These are phyloP conservation scores for Bimuria novae-zelandiae DNA, from an alignment of 2,329 filamentous ascomycete genomes.

Conservation along the genomic window DNA sequence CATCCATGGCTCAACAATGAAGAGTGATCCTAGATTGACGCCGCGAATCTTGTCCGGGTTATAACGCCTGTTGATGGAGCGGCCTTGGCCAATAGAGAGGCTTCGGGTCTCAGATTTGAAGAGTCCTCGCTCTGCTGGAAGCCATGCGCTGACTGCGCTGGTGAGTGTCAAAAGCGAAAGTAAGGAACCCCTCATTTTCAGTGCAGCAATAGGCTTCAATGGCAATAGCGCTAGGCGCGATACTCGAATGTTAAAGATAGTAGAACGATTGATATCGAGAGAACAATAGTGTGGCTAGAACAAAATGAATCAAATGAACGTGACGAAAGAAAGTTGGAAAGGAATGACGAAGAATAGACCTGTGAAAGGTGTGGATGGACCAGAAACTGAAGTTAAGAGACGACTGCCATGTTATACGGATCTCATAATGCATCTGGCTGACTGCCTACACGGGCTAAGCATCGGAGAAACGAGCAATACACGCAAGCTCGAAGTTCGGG, in stretches of 20 bases:
- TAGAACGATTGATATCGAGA: too few species aligned
- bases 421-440: not conserved
- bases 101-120: constrained; percentile 12
- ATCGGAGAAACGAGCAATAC: constrained; percentile 1
- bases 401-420: constrained; percentile 8
- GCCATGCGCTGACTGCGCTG: constrained; percentile 23
- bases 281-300: not conserved
- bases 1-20: constrained; percentile 62
- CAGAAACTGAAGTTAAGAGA: not conserved
- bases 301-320: not conserved
- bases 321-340: constrained; percentile 1
- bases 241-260: too few species aligned
- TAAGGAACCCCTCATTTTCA: constrained; percentile 15
- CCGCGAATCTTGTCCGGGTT: constrained; percentile 51
- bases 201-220: not conserved
- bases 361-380: not conserved
- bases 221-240: not conserved
- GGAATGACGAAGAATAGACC: constrained; percentile 4
- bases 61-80: constrained; percentile 17
- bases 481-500: too few species aligned
- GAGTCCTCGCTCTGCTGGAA: constrained; percentile 20
- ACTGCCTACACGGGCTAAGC: not conserved
- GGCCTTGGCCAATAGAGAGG: constrained; percentile 19
- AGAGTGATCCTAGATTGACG: constrained; percentile 60
- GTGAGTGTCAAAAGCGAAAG: constrained; percentile 17